Percentiles rank a stretch among this genome's conserved stretches.
phyloP scores from a whole-genome alignment of 2,329 filamentous ascomycete genomes.

The Beauveria medogensis region DNA sequence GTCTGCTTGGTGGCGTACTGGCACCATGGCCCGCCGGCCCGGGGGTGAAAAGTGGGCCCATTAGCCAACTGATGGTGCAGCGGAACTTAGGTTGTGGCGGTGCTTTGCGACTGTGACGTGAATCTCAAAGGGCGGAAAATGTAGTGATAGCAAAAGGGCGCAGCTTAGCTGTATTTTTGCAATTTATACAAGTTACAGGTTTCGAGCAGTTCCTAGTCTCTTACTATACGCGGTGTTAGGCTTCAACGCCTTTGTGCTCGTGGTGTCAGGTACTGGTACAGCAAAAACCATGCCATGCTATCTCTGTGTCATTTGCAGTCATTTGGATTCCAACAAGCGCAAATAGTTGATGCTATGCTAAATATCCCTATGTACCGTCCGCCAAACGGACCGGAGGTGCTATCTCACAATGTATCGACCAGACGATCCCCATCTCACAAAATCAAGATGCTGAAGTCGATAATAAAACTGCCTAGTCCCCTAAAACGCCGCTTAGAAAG shows the following conservation, averaged over 20 bases:
- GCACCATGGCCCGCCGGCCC: neutral
- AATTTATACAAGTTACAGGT: neutral
- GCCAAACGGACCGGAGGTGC: neutral
- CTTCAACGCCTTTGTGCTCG: neutral
- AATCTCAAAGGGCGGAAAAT: neutral
- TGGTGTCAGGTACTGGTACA: no score
- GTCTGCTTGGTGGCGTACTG: neutral
- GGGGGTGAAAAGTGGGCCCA: neutral
- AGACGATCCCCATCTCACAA: neutral
- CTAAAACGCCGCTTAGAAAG: slow-evolving; percentile 7
- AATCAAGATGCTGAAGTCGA: neutral
- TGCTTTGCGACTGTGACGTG: neutral
- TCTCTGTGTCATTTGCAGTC: neutral
- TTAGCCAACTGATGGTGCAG: neutral
- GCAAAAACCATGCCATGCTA: no score
- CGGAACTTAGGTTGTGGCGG: neutral
- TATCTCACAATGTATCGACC: neutral
- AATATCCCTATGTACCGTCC: neutral
- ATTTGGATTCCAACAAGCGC: neutral
- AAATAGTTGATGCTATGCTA: slow-evolving; percentile 1
- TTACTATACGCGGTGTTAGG: neutral
- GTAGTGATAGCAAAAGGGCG: neutral
- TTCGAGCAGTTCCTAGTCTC: neutral
- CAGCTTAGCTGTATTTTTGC: neutral
- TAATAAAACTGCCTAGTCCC: neutral